Base-by-base conservation (phyloP, 2,329 filamentous ascomycete species). In the Biscogniauxia marginata region DNA sequence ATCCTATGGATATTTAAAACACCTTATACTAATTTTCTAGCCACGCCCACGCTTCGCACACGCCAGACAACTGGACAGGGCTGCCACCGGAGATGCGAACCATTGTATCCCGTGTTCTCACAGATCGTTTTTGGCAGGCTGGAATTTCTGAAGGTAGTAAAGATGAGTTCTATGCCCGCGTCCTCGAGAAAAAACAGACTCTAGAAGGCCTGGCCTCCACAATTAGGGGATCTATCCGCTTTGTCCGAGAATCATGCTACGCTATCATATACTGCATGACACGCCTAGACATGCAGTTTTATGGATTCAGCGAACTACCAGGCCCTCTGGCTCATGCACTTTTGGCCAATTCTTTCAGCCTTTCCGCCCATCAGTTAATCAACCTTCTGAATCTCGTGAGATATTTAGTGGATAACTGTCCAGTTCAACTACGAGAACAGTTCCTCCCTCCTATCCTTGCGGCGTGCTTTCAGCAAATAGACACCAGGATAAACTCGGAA, bases 81-180 rank as follows among this genome's bases (percentile, higher is more conserved):
- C 75, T 96, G 16, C 88, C 92, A 1, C 71, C 78, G 9, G 91
- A 96, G 45, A 88, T 96, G 79, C 87, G 87, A 56, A 77, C 82
- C 4, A 85, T 96, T 52, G 89, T 98, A 43, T 84, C 86, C 46
- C 84, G 90, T 20, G 91, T 98, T 19, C 77, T 99, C 20, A 96
- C 92, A 13, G 95, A 99, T 73, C 84, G 95, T 21, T 99, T 99
- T 72, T 99, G 95, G 95, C 95, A 99, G 77, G 91, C 93, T 6
- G 95, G 95, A 8, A 99, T 99, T 50, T 98, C 95, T 0, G 90
- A 88, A 59, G 95, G 96, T 22, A 98, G 91, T 65, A 92, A 95
- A 71, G 95, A 98, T 60, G 93, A 98, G 56, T 99, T 99, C 71
- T 98, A 97, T 72, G 90, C 91, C 25, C 85, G 91, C 44, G 93